These are phyloP conservation scores for Corynespora cassiicola DNA, from an alignment of 2,329 filamentous ascomycete species.

Conservation along the genomic window DNA sequence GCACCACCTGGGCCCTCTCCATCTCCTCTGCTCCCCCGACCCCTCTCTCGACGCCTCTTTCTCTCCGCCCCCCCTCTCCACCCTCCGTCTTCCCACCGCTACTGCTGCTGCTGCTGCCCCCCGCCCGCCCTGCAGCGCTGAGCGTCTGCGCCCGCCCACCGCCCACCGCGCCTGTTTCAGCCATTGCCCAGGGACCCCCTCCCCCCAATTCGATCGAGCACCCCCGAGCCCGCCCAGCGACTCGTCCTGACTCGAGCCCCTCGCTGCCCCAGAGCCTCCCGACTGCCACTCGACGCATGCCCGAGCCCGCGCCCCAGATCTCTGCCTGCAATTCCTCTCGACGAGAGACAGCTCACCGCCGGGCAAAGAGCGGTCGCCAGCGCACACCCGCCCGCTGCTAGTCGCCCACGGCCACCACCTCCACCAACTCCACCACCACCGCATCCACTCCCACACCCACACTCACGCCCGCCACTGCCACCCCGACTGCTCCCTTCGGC, in stretches of 20 bases:
- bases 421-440: not conserved
- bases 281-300: conserved; percentile 24
- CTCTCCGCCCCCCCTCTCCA: conserved; percentile 4
- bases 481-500: conserved; percentile 12
- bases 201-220: conserved; percentile 18
- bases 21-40: not conserved
- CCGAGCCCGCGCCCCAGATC: conserved; percentile 14
- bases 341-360: conserved; percentile 11
- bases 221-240: conserved; percentile 10
- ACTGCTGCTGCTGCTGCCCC: no score
- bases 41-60: not conserved
- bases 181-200: conserved; percentile 28
- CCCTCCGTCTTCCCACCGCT: no score
- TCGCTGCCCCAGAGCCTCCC: conserved; percentile 12
- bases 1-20: conserved; percentile 3
- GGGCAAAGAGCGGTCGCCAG: conserved; percentile 20
- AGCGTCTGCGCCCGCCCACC: conserved; percentile 1
- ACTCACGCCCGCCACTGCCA: conserved; percentile 5
- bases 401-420: conserved; percentile 1
- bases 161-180: conserved; percentile 24
- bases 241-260: conserved; percentile 16
- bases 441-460: not conserved
- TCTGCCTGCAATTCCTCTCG: conserved; percentile 5
- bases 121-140: no score
- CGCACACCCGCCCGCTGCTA: conserved; percentile 8